Base-by-base conservation (phyloP, 2,329 filamentous ascomycete genomes). In the Kalaharituber pfeilii region DNA sequence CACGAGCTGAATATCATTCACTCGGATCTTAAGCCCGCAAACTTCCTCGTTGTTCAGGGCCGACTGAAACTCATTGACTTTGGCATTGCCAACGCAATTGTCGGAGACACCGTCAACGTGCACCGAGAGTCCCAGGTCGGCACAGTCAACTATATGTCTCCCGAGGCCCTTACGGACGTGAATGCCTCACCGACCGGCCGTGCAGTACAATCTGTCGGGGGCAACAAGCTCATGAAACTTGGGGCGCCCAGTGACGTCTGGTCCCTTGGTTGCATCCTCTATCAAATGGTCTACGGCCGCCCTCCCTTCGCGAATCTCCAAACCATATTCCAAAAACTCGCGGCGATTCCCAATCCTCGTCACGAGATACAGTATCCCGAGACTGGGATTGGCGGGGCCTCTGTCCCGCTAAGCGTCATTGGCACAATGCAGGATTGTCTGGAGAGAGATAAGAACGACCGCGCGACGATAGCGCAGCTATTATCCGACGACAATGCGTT, bases 131-230 rank as follows among this genome's bases (percentile, higher is more conserved):
- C 82, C 9, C 87, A 96, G 69, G 81, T 96, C 59, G 91, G 93
- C 54, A 98, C 91, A 0, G 88, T 91, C 2, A 98, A 94, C 68
- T 98, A 95, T 72, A 98, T 98, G 91, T 93, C 86, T 1, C 91
- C 91, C 0, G 91, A 98, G 69, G 87, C 84, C 2, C 76, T 98
- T 50, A 80, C 93, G 66, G 91, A 96, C 69, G 84, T 81, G 25
- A 94, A 93, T 62, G 81, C 80, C 53, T 47, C 56, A 18, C 67
- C 73, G 18, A 69, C 72, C 54, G 79, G 73, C 56, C 93, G 88
- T 67, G 59, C 60, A 2, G 60, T 62, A 33, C 53, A 58, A 18
- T 57, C 57, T 5, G 58, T 60, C 8, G 59, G 56, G 22, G 57
- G 57, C 3, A 56, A 55, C 2, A 53, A 60, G 13, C 75, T 95